A percentile compares a stretch with the other conserved stretches of the same genome.
Conservation (phyloP, 2,329 filamentous ascomycete genomes). For the Alternaria infectoria region DNA sequence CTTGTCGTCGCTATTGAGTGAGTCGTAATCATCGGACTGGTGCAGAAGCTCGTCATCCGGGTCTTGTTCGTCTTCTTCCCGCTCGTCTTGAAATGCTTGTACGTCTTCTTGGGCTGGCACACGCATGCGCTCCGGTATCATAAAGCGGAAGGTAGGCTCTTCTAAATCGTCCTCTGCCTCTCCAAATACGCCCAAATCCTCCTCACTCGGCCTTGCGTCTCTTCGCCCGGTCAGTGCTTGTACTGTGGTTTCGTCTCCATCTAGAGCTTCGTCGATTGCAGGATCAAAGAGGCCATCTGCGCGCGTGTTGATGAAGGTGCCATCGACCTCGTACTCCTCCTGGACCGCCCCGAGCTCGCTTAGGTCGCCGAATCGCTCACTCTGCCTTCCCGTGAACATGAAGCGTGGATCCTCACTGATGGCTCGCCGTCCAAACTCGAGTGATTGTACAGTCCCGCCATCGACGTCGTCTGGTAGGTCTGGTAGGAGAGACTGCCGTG, state of each 20-base stretch:
- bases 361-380: constrained; percentile 59
- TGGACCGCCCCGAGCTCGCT: constrained; percentile 47
- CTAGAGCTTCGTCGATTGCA: constrained; percentile 41
- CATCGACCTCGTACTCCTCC: constrained; percentile 51
- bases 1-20: constrained; percentile 20
- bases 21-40: constrained; percentile 32
- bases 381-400: constrained; percentile 56
- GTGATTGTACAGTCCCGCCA: constrained; percentile 56
- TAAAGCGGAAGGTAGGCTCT: constrained; percentile 49
- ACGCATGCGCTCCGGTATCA: constrained; percentile 44
- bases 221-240: constrained; percentile 39
- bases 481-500: constrained; percentile 45
- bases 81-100: constrained; percentile 16
- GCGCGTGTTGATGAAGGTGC: constrained; percentile 46
- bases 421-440: constrained; percentile 54
- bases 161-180: constrained; percentile 42
- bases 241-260: constrained; percentile 40
- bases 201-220: constrained; percentile 39
- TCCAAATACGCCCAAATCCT: constrained; percentile 41
- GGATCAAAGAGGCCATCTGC: constrained; percentile 49
- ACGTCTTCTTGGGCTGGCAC: constrained; percentile 22
- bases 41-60: constrained; percentile 23
- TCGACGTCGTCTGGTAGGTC: constrained; percentile 46
- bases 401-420: constrained; percentile 47
- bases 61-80: constrained; percentile 6